Conservation (phyloP, 257 asterid genomes). For the Fraxinus anomala region DNA sequence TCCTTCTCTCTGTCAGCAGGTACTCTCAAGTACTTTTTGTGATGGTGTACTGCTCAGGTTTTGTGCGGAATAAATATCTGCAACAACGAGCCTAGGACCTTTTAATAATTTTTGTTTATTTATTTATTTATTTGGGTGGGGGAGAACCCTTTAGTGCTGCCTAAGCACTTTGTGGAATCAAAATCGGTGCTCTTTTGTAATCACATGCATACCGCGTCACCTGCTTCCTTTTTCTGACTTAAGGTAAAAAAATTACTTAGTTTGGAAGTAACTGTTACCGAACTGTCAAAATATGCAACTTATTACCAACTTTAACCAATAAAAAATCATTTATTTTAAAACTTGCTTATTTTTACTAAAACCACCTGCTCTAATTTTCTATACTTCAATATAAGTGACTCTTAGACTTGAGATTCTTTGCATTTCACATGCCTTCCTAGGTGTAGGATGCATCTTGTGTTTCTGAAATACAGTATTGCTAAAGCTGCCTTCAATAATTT, state of each 20-base stretch:
- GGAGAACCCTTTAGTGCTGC: background rate
- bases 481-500: background rate
- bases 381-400: background rate
- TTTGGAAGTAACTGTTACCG: background rate
- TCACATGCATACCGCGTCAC: background rate
- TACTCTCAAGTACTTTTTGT: constrained; percentile 21
- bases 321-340: background rate
- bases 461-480: background rate
- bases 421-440: background rate
- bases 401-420: background rate
- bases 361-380: background rate
- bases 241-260: background rate
- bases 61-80: background rate
- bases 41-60: background rate
- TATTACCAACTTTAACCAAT: background rate
- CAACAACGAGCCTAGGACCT: background rate
- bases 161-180: background rate
- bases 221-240: background rate
- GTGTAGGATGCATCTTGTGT: background rate
- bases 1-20: constrained; percentile 98
- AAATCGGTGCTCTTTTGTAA: background rate
- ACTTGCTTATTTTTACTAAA: too few relatives aligned
- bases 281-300: too few relatives aligned
- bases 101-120: too few relatives aligned
- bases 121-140: background rate